Evolutionary conservation across 331 rosid genomes (phyloP).

Genomic region (Pyrus hybrid): DNA sequence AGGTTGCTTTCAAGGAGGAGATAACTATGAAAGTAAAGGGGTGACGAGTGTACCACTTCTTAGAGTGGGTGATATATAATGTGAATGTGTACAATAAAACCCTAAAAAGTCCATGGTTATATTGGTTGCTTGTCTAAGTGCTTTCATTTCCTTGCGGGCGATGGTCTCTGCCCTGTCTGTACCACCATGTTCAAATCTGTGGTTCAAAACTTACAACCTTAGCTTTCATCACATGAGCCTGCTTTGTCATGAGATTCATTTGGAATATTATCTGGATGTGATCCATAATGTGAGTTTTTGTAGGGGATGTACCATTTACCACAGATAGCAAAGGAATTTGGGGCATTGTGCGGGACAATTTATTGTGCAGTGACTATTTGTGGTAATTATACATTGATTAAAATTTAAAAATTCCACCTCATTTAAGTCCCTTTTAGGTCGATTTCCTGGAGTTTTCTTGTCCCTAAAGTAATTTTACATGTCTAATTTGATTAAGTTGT

Average conservation of each 20-base stretch:
- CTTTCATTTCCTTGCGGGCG: slow-evolving; percentile 21
- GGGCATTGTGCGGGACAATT: not conserved
- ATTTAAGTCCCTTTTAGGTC: no score
- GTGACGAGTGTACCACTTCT: slow-evolving; percentile 26
- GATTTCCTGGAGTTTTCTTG: no score
- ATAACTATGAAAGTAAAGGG: slow-evolving; percentile 50
- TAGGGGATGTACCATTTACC: slow-evolving; percentile 17
- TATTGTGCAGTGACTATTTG: not conserved
- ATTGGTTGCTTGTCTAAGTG: slow-evolving; percentile 7
- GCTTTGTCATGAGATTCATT: not conserved
- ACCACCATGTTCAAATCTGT: slow-evolving; percentile 15
- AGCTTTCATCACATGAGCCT: slow-evolving; percentile 1
- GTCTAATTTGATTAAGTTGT: no score
- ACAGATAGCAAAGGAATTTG: not conserved
- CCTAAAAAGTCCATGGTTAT: slow-evolving; percentile 24
- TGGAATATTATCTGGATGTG: not conserved
- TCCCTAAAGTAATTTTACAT: no score
- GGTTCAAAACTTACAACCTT: slow-evolving; percentile 21
- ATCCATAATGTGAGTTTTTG: not conserved
- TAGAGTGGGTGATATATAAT: slow-evolving; percentile 28
- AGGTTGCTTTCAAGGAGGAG: slow-evolving; percentile 74
- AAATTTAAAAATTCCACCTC: no score
- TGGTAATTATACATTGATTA: not conserved
- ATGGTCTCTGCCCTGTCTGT: slow-evolving; percentile 10
- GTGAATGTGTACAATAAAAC: slow-evolving; percentile 23